A percentile compares a stretch with the other conserved stretches of the same genome.
These are phyloP conservation scores for Amoeboradix gromovi DNA, from an alignment of 371 early-diverging fungal genomes.

Conservation along the genomic window DNA sequence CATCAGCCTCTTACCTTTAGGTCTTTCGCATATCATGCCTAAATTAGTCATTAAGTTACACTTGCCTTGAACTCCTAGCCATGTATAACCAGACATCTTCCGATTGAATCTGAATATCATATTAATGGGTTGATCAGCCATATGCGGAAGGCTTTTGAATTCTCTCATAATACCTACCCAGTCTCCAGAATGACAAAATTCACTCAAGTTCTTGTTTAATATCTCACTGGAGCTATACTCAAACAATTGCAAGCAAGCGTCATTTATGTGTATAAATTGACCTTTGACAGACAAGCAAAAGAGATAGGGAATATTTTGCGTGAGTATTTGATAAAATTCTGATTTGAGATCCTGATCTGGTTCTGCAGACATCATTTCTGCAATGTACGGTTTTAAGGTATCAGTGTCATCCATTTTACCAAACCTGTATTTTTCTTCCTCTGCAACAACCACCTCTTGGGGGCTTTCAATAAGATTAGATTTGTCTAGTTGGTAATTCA, in stretches of 20 bases:
- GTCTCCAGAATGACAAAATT: slow-evolving; percentile 30
- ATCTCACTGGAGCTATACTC: slow-evolving; percentile 17
- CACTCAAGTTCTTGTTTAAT: slow-evolving; percentile 19
- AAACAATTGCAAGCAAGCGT: slow-evolving; percentile 11
- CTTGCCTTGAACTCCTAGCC: slow-evolving; percentile 25
- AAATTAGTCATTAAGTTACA: slow-evolving; percentile 1
- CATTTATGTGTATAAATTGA: slow-evolving; percentile 24
- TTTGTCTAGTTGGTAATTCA: slow-evolving; percentile 13
- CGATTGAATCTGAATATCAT: slow-evolving; percentile 23
- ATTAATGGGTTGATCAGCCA: slow-evolving; percentile 12
- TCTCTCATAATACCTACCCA: slow-evolving; percentile 27
- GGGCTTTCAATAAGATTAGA: background rate
- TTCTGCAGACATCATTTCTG: background rate
- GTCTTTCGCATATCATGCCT: slow-evolving; percentile 14
- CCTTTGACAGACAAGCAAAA: slow-evolving; percentile 30
- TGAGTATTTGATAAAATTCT: slow-evolving; percentile 3
- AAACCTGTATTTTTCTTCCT: background rate
- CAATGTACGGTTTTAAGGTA: slow-evolving; percentile 2
- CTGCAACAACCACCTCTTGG: background rate
- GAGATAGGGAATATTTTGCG: slow-evolving; percentile 15
- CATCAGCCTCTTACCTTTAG: slow-evolving; percentile 24
- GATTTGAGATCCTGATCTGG: background rate
- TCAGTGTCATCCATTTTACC: background rate
- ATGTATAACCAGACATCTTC: slow-evolving; percentile 22
- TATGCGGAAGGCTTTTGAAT: slow-evolving; percentile 5